phyloP scores from a whole-genome alignment of 257 asterid species.

The Striga asiatica region DNA sequence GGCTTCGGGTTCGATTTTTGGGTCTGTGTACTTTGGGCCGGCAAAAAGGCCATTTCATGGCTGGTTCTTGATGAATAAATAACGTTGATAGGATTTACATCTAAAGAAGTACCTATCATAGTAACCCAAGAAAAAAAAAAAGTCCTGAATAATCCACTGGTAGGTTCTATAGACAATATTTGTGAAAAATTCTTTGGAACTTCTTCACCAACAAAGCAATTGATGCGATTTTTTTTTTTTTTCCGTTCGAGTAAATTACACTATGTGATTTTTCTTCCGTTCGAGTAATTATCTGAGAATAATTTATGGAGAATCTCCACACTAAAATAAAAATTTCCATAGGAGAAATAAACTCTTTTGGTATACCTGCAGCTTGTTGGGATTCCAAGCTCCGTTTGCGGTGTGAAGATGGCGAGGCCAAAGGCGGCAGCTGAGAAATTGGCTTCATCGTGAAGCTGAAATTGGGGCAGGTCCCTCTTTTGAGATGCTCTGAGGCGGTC shows the following conservation, averaged over 20 bases:
- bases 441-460: conserved; percentile 35
- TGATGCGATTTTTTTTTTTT: no score
- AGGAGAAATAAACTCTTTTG: no score
- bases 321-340: background rate
- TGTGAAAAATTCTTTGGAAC: no score
- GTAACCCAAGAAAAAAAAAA: no score
- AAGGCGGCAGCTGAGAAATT: conserved; percentile 37
- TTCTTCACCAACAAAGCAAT: no score
- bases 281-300: background rate
- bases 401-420: conserved; percentile 51
- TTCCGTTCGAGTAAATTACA: no score
- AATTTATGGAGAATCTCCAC: background rate
- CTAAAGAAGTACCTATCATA: conserved; percentile 17
- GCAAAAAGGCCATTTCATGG: conserved; percentile 12
- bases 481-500: no score
- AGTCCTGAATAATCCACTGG: no score
- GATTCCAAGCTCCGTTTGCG: conserved; percentile 39
- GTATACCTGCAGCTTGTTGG: conserved; percentile 13
- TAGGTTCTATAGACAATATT: no score
- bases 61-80: conserved; percentile 18
- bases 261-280: no score
- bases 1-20: conserved; percentile 24
- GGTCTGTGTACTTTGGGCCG: background rate
- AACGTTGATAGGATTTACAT: conserved; percentile 22
- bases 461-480: conserved; percentile 55